Evolutionary conservation across 2,329 filamentous ascomycete species (phyloP).

Genomic region (Pseudogymnoascus sp.): DNA sequence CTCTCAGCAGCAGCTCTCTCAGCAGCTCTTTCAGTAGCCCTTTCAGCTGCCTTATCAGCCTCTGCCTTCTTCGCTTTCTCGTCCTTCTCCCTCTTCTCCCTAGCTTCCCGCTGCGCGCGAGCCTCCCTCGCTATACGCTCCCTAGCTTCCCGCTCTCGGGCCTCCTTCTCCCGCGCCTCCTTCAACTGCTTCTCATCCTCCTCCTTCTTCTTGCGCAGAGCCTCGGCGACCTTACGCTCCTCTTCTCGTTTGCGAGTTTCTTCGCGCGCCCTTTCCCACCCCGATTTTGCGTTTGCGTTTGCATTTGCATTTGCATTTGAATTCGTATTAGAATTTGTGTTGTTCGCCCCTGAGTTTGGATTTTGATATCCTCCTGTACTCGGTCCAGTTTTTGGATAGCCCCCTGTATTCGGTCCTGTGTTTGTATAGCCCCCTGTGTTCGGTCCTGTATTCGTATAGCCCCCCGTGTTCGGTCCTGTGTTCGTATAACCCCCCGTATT

Average conservation of each 20-base stretch:
- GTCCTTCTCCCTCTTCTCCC: slow-evolving; percentile 27
- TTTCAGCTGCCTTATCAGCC: slow-evolving; percentile 27
- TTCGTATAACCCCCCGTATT: background rate
- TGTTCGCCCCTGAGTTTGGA: slow-evolving; percentile 3
- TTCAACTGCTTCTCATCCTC: slow-evolving; percentile 45
- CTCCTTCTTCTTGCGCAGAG: slow-evolving; percentile 48
- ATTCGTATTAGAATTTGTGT: background rate
- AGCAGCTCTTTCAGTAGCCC: slow-evolving; percentile 38
- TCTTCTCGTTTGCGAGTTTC: slow-evolving; percentile 60
- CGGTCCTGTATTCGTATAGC: slow-evolving; percentile 15
- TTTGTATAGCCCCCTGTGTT: slow-evolving; percentile 11
- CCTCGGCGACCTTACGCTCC: slow-evolving; percentile 52
- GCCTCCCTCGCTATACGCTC: slow-evolving; percentile 32
- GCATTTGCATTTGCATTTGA: background rate
- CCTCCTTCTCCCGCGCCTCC: slow-evolving; percentile 49
- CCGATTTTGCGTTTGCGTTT: slow-evolving; percentile 31
- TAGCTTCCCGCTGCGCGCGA: slow-evolving; percentile 12
- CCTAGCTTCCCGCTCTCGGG: slow-evolving; percentile 36
- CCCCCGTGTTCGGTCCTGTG: slow-evolving; percentile 7
- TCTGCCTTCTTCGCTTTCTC: slow-evolving; percentile 16
- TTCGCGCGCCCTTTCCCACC: slow-evolving; percentile 63
- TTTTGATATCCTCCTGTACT: slow-evolving; percentile 1
- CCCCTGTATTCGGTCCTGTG: slow-evolving; percentile 2
- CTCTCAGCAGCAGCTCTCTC: slow-evolving; percentile 19
- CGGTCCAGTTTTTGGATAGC: background rate